Conservation (phyloP, 129 eudicot species). For the Escallonia rubra region DNA sequence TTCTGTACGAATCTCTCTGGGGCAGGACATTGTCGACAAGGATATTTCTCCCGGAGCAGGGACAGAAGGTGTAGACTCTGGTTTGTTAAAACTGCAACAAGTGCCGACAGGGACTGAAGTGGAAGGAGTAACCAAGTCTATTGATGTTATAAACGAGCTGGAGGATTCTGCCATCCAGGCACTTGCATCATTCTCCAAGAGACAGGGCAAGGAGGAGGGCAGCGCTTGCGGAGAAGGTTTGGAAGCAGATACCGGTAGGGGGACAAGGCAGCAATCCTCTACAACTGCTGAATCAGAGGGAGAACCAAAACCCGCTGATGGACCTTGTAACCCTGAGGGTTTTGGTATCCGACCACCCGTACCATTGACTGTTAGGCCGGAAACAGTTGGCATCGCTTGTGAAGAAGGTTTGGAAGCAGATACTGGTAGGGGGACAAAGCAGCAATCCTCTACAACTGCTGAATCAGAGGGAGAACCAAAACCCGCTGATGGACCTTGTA, state of each 20-base stretch:
- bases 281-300: not conserved
- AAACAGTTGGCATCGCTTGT: constrained; percentile 7
- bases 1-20: not conserved
- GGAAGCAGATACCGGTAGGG: constrained; percentile 18
- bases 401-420: constrained; percentile 13
- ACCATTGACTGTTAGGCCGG: constrained; percentile 17
- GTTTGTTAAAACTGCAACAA: constrained; percentile 10
- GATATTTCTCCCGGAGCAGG: constrained; percentile 6
- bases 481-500: too few relatives aligned
- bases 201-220: constrained; percentile 12
- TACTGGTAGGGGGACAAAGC: constrained; percentile 20
- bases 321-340: too few relatives aligned
- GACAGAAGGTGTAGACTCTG: constrained; percentile 12
- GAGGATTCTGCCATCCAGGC: not conserved
- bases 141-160: not conserved
- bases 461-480: too few relatives aligned
- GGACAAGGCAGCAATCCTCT: constrained; percentile 11
- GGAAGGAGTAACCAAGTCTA: not conserved
- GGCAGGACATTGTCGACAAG: constrained; percentile 14
- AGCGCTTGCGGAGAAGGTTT: constrained; percentile 6
- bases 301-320: not conserved
- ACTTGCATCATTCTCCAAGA: not conserved
- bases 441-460: not conserved
- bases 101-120: not conserved
- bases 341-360: not conserved